Evolutionary conservation across 768 basidiomycete genomes (phyloP).

Genomic region (Cystobasidium tubakii): DNA sequence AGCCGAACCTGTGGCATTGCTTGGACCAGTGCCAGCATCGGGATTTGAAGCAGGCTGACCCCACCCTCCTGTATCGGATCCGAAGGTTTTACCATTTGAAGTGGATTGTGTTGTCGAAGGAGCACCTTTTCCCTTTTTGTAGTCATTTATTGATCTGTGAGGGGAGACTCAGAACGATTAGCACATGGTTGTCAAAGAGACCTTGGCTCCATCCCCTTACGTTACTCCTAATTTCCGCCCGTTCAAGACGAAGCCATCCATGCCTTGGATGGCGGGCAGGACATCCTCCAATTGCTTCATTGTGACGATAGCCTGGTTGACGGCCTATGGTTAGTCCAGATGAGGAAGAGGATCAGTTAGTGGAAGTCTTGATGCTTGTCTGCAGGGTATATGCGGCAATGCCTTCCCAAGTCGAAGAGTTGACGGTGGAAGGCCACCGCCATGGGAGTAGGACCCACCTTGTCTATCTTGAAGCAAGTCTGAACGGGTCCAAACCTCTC

Average conservation of each 20-base stretch:
- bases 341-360: background rate
- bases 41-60: background rate
- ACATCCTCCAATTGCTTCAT: background rate
- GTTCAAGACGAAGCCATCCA: background rate
- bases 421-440: background rate
- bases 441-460: background rate
- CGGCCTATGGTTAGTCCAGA: background rate
- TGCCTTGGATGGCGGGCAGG: background rate
- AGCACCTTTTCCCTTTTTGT: background rate
- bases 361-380: too few relatives aligned
- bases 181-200: background rate
- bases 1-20: background rate
- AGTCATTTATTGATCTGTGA: background rate
- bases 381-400: too few relatives aligned
- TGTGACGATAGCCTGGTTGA: background rate
- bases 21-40: background rate
- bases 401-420: background rate
- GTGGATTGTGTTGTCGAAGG: background rate
- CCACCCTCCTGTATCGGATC: background rate
- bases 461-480: background rate
- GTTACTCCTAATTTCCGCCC: background rate
- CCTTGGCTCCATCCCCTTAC: background rate
- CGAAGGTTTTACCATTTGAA: background rate
- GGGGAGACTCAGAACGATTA: background rate
- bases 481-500: background rate